Evolutionary conservation across 129 eudicot species (phyloP), one percentile per base, ranked within the genome.

Genomic region (Helichrysum umbraculigerum): DNA sequence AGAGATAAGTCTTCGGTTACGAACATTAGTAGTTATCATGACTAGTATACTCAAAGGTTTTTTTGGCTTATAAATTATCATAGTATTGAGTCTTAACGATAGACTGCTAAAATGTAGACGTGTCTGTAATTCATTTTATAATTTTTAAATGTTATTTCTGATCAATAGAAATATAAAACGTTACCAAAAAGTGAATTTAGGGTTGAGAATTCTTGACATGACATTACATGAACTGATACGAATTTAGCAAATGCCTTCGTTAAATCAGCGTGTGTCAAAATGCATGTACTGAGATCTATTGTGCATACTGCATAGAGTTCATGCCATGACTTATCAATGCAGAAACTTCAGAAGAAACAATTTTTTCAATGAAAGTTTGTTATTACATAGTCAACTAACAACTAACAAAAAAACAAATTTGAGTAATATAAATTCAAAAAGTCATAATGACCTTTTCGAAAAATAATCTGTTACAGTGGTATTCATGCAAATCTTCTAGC

Each of bases 401-500:
- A 47, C 17, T 3, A 44, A 44, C 52, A 14, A 47, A 47, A 10
- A 47, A 47, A 47, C 54, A 14, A 10, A 42, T 15, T 10, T 42
- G 2, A 39, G 1, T 12, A 47, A 3, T 17, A 14, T 14, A 47
- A 47, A 47, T 47, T 14, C 54, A 47, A 47, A 47, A 14, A 16
- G n/a, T 56, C 34, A 58, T 68, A 34, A 62, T 71, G 69, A 42
- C 52, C 30, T 28, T 61, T 41, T 59, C 14, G 34, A 71, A 70
- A 71, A 78, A 71, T 60, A 47, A 70, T 78, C 34, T 61, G 0
- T 47, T 60, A 71, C 77, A 71, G 34, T 71, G 32, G 66, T 30
- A 62, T 60, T 19, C 64, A 63, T 75, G 72, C 52, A 75, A 50
- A 64, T 75, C 67, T 74, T 29, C 44, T 74, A 42, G 71, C 32